Conservation (phyloP, 1,284 basidiomycete genomes). For the Moesziomyces globuligerus region DNA sequence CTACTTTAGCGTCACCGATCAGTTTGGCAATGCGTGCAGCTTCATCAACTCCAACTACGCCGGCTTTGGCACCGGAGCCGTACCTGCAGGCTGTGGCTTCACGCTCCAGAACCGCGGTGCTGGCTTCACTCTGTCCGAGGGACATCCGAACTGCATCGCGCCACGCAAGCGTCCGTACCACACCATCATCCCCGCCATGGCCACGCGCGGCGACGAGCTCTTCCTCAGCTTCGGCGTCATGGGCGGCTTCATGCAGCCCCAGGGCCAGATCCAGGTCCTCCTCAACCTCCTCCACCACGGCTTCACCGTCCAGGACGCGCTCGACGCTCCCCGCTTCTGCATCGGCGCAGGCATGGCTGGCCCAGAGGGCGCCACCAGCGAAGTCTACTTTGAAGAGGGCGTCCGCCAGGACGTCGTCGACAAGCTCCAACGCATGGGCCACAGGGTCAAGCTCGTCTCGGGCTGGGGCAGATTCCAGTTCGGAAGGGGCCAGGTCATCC, state of each 20-base stretch:
- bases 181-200: constrained; percentile 94
- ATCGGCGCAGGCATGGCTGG: constrained; percentile 85
- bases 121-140: constrained; percentile 81
- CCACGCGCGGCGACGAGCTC: constrained; percentile 80
- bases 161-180: constrained; percentile 88
- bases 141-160: constrained; percentile 79
- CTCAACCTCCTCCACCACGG: constrained; percentile 84
- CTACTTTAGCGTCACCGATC: constrained; percentile 77
- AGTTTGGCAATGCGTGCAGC: constrained; percentile 91
- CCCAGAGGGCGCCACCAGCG: constrained; percentile 75
- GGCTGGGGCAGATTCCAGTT: constrained; percentile 77
- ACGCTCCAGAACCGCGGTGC: constrained; percentile 93
- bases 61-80: constrained; percentile 74
- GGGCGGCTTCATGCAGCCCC: constrained; percentile 89
- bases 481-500: constrained; percentile 79
- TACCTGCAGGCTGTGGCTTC: constrained; percentile 92
- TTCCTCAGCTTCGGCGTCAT: constrained; percentile 91
- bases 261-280: constrained; percentile 93
- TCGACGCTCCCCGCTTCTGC: constrained; percentile 95
- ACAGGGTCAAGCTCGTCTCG: constrained; percentile 76
- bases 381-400: constrained; percentile 87
- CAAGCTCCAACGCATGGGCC: constrained; percentile 78
- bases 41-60: constrained; percentile 89
- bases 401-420: constrained; percentile 73
- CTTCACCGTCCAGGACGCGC: constrained; percentile 73